These are phyloP conservation scores for Saccharomycopsis sp. DNA, from an alignment of 805 yeast species.

Conservation along the genomic window DNA sequence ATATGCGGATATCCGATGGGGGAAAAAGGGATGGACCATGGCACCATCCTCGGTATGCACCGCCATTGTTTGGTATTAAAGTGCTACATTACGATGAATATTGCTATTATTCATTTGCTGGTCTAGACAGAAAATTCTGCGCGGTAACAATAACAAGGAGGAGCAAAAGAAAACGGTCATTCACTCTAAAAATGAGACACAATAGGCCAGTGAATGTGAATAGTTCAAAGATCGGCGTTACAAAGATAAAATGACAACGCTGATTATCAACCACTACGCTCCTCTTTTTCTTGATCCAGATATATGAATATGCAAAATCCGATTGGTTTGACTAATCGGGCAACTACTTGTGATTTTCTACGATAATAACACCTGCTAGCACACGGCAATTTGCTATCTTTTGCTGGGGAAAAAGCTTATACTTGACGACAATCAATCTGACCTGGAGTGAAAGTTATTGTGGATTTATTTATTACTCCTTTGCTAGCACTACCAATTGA, in stretches of 20 bases:
- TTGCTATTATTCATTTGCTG: neutral
- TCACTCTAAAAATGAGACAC: neutral
- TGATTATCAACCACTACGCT: neutral
- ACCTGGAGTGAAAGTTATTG: neutral
- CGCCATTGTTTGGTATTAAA: neutral
- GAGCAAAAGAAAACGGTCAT: no score
- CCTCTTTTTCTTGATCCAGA: neutral
- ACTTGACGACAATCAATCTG: neutral
- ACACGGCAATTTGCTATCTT: neutral
- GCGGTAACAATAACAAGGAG: neutral
- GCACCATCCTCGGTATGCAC: neutral
- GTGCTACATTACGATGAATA: neutral
- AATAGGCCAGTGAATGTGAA: neutral
- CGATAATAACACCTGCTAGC: neutral
- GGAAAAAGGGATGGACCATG: neutral
- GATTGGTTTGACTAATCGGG: neutral
- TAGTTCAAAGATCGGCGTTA: neutral
- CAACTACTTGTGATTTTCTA: neutral
- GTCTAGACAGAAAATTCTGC: neutral
- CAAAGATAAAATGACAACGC: neutral
- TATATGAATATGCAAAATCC: neutral
- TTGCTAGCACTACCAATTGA: no score
- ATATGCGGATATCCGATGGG: neutral
- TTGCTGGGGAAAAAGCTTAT: neutral
- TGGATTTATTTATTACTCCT: neutral